Base-by-base conservation (phyloP, 1,139 yeast species). In the Debaryomyces coudertii region DNA sequence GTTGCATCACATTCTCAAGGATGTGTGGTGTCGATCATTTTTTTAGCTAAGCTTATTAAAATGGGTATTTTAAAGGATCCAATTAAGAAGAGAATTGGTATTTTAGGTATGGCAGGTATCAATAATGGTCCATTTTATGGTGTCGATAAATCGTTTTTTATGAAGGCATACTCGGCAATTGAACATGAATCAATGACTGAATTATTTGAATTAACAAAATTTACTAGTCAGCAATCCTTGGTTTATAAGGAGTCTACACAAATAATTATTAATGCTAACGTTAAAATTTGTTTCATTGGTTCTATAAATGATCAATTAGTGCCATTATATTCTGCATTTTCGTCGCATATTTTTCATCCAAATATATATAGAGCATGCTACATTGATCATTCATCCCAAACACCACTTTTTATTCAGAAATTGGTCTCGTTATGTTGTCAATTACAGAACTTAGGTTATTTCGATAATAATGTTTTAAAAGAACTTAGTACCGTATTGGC, bases 1-100 rank as follows among this genome's bases (percentile, higher is more conserved):
- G 79, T 93, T 53, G 97, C 97, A 1, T 83, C 96, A 0, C 99
- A 93, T 67, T 90, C 97, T 0, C 99, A 93, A 65, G 98, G 99
- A 0, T 85, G 95, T 45, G 97, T 96, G 0, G 98, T 93, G 0
- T 83, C 96, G 1, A 83, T 90, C 1, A 85, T 90, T 40, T 63
- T 93, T 25, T 68, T 90, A 28, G 88, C 96, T 0, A 77, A 80
- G 53, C 71, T 93, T 38, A 79, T 93, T 7, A 84, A 80, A 51
- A 76, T 82, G 53, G 95, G 93, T 0, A 75, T 87, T 22, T 77
- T 90, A 15, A 73, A 71, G 54, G 66, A 69, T 45, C 69, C 76
- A 1, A 65, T 66, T 15, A 63, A 63, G 28, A 83, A 85, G 55
- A 69, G 80, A 36, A 76, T 90, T 16, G 90, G 95, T 0, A 71